Percentiles rank a stretch among this genome's conserved stretches.
These are phyloP conservation scores for Hypoxylon subgilvum DNA, from an alignment of 495 filamentous ascomycete species.

Conservation along the genomic window DNA sequence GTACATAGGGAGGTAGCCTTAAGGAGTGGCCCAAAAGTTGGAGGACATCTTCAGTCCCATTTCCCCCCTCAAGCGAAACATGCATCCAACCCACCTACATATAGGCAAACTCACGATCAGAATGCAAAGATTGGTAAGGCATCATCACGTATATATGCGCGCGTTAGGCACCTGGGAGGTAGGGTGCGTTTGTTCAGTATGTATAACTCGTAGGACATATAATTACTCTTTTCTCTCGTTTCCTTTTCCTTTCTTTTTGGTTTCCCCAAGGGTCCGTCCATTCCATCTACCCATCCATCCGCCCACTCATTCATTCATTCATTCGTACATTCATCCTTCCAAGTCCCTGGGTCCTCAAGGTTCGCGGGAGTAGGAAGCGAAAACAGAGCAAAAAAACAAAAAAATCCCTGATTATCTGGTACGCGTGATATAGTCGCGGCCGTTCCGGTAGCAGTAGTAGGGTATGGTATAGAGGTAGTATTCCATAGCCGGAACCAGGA, in stretches of 20 bases:
- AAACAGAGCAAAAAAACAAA: neutral
- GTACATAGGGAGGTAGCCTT: no score
- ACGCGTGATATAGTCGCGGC: constrained; percentile 28
- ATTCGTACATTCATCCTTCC: constrained; percentile 16
- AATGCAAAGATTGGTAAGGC: no score
- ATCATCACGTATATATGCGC: no score
- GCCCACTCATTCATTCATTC: constrained; percentile 4
- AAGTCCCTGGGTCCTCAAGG: constrained; percentile 7
- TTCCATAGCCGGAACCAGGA: no score
- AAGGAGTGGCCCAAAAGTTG: no score
- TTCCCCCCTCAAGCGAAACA: no score
- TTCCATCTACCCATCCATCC: constrained; percentile 3
- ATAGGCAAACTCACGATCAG: no score
- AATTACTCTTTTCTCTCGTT: neutral
- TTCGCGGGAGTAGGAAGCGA: neutral
- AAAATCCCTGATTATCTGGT: no score
- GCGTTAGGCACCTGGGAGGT: no score
- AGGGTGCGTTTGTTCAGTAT: constrained; percentile 14
- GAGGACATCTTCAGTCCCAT: no score
- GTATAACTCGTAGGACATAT: constrained; percentile 17
- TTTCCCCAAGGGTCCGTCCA: neutral
- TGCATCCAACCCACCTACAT: no score
- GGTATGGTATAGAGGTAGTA: no score
- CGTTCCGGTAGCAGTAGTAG: constrained; percentile 20
- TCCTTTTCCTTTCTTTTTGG: neutral